A percentile compares a stretch with the other conserved stretches of the same genome.
Conservation (phyloP, 352 stramenopile species). For the Globisporangium irregulare region DNA sequence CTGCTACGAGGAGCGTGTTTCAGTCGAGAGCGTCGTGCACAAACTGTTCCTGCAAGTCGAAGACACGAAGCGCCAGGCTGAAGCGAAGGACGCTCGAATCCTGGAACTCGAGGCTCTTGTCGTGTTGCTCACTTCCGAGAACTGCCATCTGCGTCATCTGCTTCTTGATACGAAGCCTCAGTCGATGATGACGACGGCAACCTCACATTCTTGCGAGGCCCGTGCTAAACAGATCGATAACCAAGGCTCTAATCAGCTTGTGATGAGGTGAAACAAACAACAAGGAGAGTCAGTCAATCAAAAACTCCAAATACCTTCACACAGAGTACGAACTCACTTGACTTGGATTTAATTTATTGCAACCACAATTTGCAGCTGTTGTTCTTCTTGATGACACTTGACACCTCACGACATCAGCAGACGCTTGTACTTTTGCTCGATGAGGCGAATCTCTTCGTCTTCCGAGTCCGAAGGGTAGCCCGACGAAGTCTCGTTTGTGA, state of each 20-base stretch:
- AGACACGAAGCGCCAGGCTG: neutral
- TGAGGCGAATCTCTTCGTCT: constrained; percentile 67
- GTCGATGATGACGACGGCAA: no score
- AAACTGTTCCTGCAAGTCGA: constrained; percentile 27
- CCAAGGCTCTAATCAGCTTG: constrained; percentile 9
- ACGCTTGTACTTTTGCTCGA: constrained; percentile 73
- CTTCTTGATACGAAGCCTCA: neutral
- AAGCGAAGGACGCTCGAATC: constrained; percentile 23
- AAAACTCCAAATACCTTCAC: neutral
- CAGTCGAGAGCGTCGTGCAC: constrained; percentile 31
- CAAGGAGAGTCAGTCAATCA: neutral
- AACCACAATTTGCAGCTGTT: neutral
- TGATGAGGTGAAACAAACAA: neutral
- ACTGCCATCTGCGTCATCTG: constrained; percentile 1
- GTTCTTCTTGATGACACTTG: neutral
- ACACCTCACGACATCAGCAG: constrained; percentile 33
- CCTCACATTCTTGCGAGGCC: neutral
- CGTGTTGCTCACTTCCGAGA: constrained; percentile 18
- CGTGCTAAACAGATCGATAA: neutral
- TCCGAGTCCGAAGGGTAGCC: constrained; percentile 54
- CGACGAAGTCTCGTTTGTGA: constrained; percentile 27
- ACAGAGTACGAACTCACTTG: neutral
- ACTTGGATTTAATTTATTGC: neutral
- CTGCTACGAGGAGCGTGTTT: constrained; percentile 23
- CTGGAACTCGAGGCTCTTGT: constrained; percentile 24